Percentiles rank a stretch among this genome's conserved stretches.
These are phyloP conservation scores for Collybia sordida DNA, from an alignment of 768 basidiomycete genomes.

Conservation along the genomic window DNA sequence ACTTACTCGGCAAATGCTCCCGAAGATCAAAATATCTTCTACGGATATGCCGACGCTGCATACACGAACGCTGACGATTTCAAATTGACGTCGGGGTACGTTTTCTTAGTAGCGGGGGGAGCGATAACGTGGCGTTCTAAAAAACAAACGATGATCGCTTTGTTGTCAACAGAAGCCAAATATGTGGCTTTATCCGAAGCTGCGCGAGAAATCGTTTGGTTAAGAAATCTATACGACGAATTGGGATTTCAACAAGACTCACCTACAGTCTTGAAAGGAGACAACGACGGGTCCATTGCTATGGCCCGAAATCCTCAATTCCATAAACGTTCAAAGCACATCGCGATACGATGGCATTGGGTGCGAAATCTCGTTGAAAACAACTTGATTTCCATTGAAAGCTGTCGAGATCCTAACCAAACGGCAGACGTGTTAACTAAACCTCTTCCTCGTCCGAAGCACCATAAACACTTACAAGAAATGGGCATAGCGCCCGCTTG, in stretches of 20 bases:
- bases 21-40: background rate
- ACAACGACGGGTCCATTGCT: background rate
- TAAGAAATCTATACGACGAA: background rate
- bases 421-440: too few species aligned
- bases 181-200: background rate
- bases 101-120: slow-evolving; percentile 30
- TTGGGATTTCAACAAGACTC: background rate
- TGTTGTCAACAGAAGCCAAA: slow-evolving; percentile 1
- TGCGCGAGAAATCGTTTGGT: background rate
- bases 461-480: background rate
- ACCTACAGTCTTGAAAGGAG: background rate
- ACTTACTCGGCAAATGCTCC: background rate
- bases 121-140: slow-evolving; percentile 37
- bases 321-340: background rate
- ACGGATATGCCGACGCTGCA: slow-evolving; percentile 2
- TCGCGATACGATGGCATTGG: too few species aligned
- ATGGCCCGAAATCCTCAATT: background rate
- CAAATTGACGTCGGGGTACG: slow-evolving; percentile 20
- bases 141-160: background rate
- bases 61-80: slow-evolving; percentile 1
- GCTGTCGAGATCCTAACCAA: background rate
- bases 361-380: too few species aligned
- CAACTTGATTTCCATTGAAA: too few species aligned
- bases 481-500: background rate
- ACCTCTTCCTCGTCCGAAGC: too few species aligned